Conservation (phyloP, 306 rosid genomes). For the Purshia tridentata region DNA sequence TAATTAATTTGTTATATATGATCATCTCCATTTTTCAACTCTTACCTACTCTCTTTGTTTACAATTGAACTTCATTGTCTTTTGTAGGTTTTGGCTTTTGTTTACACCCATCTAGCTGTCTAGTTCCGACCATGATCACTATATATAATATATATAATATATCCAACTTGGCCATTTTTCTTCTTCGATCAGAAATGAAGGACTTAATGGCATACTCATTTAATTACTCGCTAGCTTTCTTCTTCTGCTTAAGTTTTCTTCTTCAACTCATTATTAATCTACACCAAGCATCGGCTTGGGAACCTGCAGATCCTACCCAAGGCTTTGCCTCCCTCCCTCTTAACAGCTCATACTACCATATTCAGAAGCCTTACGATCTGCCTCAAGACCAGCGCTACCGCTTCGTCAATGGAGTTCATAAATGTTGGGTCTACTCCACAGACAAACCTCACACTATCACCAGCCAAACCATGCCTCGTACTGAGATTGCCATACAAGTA, state of each 20-base stretch:
- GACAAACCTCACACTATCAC: constrained; percentile 34
- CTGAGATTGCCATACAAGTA: constrained; percentile 15
- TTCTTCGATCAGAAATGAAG: background rate
- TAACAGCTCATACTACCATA: background rate
- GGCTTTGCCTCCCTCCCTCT: constrained; percentile 31
- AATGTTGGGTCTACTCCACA: constrained; percentile 32
- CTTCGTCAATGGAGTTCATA: constrained; percentile 30
- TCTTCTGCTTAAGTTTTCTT: constrained; percentile 1
- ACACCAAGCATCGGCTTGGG: background rate
- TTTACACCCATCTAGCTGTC: background rate
- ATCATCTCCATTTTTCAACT: background rate
- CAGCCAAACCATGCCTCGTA: constrained; percentile 5
- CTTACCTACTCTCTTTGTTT: no score
- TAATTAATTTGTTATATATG: no score
- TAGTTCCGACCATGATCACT: background rate
- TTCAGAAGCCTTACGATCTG: constrained; percentile 29
- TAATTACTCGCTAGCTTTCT: background rate
- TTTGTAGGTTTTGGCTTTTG: no score
- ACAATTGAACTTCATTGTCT: no score
- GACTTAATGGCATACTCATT: background rate
- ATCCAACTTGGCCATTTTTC: background rate
- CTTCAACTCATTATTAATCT: constrained; percentile 9
- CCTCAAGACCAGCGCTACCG: constrained; percentile 22
- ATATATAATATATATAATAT: background rate
- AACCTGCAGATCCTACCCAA: background rate